Base-by-base conservation (phyloP, 345 rosid species). In the Lepidium didymum region DNA sequence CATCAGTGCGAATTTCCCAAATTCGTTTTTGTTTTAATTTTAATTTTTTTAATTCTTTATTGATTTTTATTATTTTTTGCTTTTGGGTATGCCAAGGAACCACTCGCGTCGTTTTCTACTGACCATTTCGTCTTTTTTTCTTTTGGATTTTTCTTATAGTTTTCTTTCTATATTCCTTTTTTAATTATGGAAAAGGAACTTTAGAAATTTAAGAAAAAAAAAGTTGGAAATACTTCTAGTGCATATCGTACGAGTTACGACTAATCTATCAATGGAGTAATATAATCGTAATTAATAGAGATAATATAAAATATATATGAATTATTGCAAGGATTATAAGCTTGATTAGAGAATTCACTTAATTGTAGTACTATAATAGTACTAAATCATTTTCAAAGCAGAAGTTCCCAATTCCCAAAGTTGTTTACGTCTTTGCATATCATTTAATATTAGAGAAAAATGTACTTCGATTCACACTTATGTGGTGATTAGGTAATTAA, bases 41-140 rank as follows among this genome's bases (percentile, higher is more conserved):
- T 40, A 16, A 1, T 23, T 51, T 7, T 59, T 47, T 67, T 67
- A 64, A 64, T 21, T 52, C 34, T 74, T 74, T 44, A 9, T 16
- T 47, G 8, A 13, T 53, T 60, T 44, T 59, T 44, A 16, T 42
- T 18, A 27, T n/a, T 7, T 74, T 55, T 72, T 67, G 73, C 53
- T 74, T 74, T 67, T 54, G 23, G 19, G 73, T 67, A 34, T 74
- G 68, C 57, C 63, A 74, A 53, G 58, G 52, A 61, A 67, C 78
- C 78, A 74, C 78, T 74, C 73, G 61, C 67, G 73, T 74, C 78
- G 69, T 67, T 74, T 67, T 74, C 78, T 60, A 61, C 73, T 67
- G 73, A 61, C 62, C 62, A 64, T 50, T 66, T 73, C 60, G 46
- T 66, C 23, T 23, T 58, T 29, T 36, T 56, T 56, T 72, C 15